Base-by-base conservation (phyloP, 176 grass and related monocot genomes). In the Puya raimondii region DNA sequence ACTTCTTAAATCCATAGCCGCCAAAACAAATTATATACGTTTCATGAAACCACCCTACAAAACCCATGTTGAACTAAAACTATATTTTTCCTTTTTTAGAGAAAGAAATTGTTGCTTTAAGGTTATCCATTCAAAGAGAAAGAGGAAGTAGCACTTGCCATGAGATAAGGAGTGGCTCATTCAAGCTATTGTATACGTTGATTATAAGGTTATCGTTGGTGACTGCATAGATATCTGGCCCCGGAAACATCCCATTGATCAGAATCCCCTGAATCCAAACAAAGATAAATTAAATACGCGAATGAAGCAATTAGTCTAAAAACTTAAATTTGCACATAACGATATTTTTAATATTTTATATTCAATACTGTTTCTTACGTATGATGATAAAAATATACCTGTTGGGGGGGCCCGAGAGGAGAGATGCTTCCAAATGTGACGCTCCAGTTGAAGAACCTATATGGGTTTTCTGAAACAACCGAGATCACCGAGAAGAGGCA, bases 231-330 rank as follows among this genome's bases (percentile, higher is more conserved):
- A 96, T 91, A 50, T 85, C 79, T 13, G 88, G 92, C 33, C 92
- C 92, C 0, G 92, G 92, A 53, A 96, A 91, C 65, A 80, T 83
- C 11, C 85, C 92, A 50, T 91, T 87, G 80, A 96, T 96, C 49
- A 96, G 54, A 61, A 96, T 89, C 13, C 67, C 88, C 88, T 96
- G 22, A 9, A 77, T 1, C 47, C 23, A 71, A 33, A 56, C 0
- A 9, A 67, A 22, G 42, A 12, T 13, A 10, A 14, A 12, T 16
- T 8, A 51, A 12, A 70, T 14, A 64, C 53, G 14, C 69, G 53
- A 23, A 70, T 49, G 6, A 12, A 50, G 21, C 1, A 1, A 53
- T n/a, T 13, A 54, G 50, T 50, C 9, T 16, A 12, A 67, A 52
- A 15, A 58, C 8, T n/a, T 26, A 26, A 26, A 26, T 26, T 26